Percentiles rank a stretch among this genome's conserved stretches.
phyloP scores from a whole-genome alignment of 192 early-diverging fungal genomes.

The Rhizoclosmatium globosum region DNA sequence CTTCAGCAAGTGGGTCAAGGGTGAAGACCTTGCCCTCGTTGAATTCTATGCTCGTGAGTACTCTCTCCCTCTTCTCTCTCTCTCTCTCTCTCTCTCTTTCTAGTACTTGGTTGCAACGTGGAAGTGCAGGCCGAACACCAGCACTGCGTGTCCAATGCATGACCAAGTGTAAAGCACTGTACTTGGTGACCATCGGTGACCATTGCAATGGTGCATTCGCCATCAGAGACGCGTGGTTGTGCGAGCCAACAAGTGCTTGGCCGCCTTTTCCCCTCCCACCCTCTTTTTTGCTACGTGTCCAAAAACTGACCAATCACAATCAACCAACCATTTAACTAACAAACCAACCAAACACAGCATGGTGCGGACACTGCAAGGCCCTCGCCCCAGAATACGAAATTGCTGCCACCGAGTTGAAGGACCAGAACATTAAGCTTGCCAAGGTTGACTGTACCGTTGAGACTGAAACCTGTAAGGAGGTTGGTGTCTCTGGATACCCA shows the following conservation, averaged over 20 bases:
- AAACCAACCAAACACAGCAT: conserved; percentile 52
- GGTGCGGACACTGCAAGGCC: conserved; percentile 97
- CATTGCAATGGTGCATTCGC: too few species aligned
- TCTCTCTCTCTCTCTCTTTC: neutral
- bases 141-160: too few species aligned
- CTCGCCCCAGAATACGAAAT: conserved; percentile 93
- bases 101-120: neutral
- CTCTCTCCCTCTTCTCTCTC: neutral
- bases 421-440: conserved; percentile 76
- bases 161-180: too few species aligned
- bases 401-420: conserved; percentile 88
- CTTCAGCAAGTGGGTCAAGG: conserved; percentile 68
- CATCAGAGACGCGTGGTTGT: too few species aligned
- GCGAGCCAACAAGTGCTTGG: too few species aligned
- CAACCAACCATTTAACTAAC: too few species aligned
- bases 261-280: neutral
- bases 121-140: too few species aligned
- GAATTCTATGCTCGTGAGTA: conserved; percentile 88
- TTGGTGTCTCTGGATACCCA: conserved; percentile 89
- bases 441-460: conserved; percentile 98
- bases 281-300: neutral
- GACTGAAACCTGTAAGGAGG: conserved; percentile 80
- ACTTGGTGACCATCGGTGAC: too few species aligned
- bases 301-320: too few species aligned
- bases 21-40: conserved; percentile 80